phyloP scores from a whole-genome alignment of 345 rosid species.

The Citrus medica region DNA sequence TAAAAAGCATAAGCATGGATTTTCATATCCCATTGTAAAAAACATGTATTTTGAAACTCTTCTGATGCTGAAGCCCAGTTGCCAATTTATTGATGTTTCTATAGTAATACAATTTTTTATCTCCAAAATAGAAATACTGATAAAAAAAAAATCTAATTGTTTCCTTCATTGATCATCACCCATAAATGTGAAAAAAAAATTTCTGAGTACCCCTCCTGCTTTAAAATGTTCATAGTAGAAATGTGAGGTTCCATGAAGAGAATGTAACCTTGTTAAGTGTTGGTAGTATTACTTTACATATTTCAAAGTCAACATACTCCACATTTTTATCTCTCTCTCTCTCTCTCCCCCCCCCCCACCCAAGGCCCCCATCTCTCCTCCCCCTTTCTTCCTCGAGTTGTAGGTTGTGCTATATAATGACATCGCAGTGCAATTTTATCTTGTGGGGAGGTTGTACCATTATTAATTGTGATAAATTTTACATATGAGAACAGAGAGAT shows the following conservation, averaged over 20 bases:
- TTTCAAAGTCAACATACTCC: background rate
- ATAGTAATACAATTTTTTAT: too few species aligned
- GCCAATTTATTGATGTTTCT: too few species aligned
- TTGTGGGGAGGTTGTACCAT: background rate
- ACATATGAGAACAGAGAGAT: conserved; percentile 61
- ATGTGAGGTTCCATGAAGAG: background rate
- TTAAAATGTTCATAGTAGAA: background rate
- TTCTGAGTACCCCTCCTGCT: background rate
- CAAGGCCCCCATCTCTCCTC: background rate
- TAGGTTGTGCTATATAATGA: background rate
- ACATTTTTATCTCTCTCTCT: background rate
- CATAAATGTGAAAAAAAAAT: background rate
- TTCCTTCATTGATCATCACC: background rate
- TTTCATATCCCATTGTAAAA: background rate
- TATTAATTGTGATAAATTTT: background rate
- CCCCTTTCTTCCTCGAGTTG: background rate
- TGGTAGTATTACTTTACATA: background rate
- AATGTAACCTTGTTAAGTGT: background rate
- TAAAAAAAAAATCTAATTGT: background rate
- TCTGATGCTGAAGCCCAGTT: background rate
- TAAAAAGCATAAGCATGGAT: background rate
- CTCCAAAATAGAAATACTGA: too few species aligned
- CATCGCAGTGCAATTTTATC: background rate
- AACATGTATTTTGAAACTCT: background rate
- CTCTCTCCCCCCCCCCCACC: too few species aligned